Evolutionary conservation across 148 eudicot genomes (phyloP), one percentile per base, ranked within the genome.

Genomic region (Spergularia bocconei): DNA sequence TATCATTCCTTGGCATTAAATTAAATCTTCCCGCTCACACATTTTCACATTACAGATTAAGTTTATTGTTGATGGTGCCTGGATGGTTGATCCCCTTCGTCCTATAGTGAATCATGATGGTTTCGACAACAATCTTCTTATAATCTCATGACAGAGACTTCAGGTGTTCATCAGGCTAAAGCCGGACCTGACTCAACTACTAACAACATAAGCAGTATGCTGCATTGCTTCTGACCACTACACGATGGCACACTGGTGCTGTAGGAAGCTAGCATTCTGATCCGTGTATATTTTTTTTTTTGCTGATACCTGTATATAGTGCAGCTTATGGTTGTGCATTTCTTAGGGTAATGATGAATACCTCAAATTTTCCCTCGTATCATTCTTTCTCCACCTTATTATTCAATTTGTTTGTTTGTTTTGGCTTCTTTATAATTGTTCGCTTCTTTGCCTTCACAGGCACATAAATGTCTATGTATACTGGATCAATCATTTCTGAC

Each of bases 31-130:
- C 7, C 48, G 8, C 10, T 44, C 1, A 44, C 48, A 5, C 10
- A 12, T 54, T 39, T 52, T 33, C 52, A 53, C 25, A 50, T 51
- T 79, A 72, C 97, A 95, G 99, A 92, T 95, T 51, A 95, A 95
- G 80, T 95, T 95, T 79, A 88, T 95, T 13, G 97, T 92, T 38
- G 97, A 95, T 81, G 96, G 96, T 11, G 38, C 63, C 13, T 95
- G 99, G 99, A 89, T 69, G 72, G 78, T 89, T 52, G 97, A 95
- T 81, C 99, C 94, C 51, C 82, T 90, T 71, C 92, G 96, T 4
- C 96, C 97, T n/a, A 83, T 86, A 7, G 88, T 86, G 21, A 64
- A 70, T 76, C 82, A 86, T 80, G 70, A 63, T 21, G 92, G 96
- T n/a, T 69, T 84, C 48, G 85, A 92, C 75, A 95, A 95, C 65